Conservation (phyloP, 371 early-diverging fungal genomes). For the Ordospora pajunii region DNA sequence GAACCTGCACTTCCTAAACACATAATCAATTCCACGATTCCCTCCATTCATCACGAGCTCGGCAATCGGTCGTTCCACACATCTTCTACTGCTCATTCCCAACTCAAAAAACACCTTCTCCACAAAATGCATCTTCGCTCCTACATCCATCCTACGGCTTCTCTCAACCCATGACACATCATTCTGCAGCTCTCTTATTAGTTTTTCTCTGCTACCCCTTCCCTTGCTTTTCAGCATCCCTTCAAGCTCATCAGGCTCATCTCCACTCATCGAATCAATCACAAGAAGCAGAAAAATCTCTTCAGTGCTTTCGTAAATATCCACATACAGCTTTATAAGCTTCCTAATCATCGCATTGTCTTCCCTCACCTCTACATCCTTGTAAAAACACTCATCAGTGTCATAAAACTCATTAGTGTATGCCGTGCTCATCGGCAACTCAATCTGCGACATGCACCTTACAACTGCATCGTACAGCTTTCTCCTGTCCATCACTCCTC, state of each 20-base stretch:
- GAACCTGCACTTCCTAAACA: neutral
- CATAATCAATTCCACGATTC: neutral
- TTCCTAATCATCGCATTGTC: neutral
- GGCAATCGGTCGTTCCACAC: neutral
- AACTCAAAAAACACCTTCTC: slow-evolving; percentile 22
- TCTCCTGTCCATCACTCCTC: neutral
- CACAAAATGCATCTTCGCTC: neutral
- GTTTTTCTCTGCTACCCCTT: neutral
- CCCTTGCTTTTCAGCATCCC: neutral
- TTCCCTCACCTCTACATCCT: neutral
- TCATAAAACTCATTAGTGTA: slow-evolving; percentile 21
- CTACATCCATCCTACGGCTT: neutral
- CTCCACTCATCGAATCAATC: neutral
- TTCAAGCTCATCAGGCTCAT: neutral
- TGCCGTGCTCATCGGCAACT: slow-evolving; percentile 3
- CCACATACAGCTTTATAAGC: slow-evolving; percentile 2
- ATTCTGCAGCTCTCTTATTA: neutral
- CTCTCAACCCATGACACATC: neutral
- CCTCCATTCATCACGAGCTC: neutral
- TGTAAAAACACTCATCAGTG: slow-evolving; percentile 7
- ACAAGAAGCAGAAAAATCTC: neutral
- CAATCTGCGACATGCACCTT: neutral
- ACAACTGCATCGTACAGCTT: neutral
- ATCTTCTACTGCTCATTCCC: neutral
- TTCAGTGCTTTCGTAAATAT: neutral